These are phyloP conservation scores for Centaurea solstitialis DNA, from an alignment of 129 eudicot genomes.

Conservation along the genomic window DNA sequence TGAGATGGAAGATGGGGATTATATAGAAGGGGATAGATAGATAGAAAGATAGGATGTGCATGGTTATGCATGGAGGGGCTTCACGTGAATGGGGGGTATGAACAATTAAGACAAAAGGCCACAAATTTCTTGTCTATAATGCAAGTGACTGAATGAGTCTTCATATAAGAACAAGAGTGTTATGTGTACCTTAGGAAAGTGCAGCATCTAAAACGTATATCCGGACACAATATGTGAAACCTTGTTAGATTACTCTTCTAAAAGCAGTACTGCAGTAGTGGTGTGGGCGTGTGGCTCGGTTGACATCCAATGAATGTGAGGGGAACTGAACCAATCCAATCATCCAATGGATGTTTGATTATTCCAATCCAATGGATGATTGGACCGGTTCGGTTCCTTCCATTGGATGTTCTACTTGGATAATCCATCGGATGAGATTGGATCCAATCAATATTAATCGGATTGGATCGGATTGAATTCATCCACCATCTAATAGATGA, in stretches of 20 bases:
- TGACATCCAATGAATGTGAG: too few relatives aligned
- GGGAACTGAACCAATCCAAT: too few relatives aligned
- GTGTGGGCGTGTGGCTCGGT: too few relatives aligned
- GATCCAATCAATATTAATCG: too few relatives aligned
- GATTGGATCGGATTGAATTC: too few relatives aligned
- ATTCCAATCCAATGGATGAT: too few relatives aligned
- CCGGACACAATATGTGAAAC: neutral
- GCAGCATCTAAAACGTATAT: slow-evolving; percentile 23
- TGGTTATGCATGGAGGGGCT: slow-evolving; percentile 47
- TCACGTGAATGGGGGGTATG: slow-evolving; percentile 35
- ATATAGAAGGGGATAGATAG: slow-evolving; percentile 29
- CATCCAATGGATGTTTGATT: too few relatives aligned
- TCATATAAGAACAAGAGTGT: slow-evolving; percentile 23
- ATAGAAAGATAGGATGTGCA: slow-evolving; percentile 15
- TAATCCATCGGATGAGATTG: too few relatives aligned
- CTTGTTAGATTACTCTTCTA: neutral
- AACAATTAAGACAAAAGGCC: slow-evolving; percentile 19
- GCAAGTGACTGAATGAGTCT: slow-evolving; percentile 40
- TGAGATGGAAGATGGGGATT: slow-evolving; percentile 25
- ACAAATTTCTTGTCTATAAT: slow-evolving; percentile 37
- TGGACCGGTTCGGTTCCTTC: too few relatives aligned
- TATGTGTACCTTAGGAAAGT: slow-evolving; percentile 5
- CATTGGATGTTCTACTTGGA: too few relatives aligned
- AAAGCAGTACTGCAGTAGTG: too few relatives aligned
- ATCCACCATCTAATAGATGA: too few relatives aligned